phyloP scores from a whole-genome alignment of 139 green algal species.

The Auxenochlorella pyrenoidosa region DNA sequence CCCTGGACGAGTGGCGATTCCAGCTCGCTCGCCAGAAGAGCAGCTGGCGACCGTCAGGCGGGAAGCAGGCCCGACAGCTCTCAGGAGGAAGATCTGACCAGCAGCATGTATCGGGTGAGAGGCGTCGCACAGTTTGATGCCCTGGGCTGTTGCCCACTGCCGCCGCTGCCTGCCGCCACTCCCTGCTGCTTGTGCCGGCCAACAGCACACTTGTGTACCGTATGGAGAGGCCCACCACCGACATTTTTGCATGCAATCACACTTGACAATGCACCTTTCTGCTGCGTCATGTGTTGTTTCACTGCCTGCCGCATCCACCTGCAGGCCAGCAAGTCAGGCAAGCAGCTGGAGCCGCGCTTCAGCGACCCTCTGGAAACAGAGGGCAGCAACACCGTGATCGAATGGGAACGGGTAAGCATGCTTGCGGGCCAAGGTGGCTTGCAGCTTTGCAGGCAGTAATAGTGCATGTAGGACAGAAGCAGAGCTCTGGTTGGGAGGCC shows the following conservation, averaged over 20 bases:
- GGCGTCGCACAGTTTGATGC: not conserved
- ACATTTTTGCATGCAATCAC: too few species aligned
- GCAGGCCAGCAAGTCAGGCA: constrained; percentile 7
- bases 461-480: too few species aligned
- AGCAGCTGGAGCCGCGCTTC: constrained; percentile 14
- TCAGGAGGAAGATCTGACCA: not conserved
- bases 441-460: too few species aligned
- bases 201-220: too few species aligned
- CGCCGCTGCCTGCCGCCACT: not conserved
- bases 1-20: too few species aligned
- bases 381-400: not conserved
- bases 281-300: too few species aligned
- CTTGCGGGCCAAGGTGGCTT: too few species aligned
- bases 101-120: not conserved
- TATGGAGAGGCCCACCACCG: too few species aligned
- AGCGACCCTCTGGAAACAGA: constrained; percentile 4
- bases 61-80: not conserved
- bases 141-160: not conserved
- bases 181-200: not conserved
- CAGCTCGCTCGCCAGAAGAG: not conserved
- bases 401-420: constrained; percentile 5
- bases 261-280: too few species aligned
- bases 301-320: too few species aligned
- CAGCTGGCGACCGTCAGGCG: not conserved
- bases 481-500: too few species aligned